Conservation (phyloP, 106 monocot species). For the Posidonia australis region DNA sequence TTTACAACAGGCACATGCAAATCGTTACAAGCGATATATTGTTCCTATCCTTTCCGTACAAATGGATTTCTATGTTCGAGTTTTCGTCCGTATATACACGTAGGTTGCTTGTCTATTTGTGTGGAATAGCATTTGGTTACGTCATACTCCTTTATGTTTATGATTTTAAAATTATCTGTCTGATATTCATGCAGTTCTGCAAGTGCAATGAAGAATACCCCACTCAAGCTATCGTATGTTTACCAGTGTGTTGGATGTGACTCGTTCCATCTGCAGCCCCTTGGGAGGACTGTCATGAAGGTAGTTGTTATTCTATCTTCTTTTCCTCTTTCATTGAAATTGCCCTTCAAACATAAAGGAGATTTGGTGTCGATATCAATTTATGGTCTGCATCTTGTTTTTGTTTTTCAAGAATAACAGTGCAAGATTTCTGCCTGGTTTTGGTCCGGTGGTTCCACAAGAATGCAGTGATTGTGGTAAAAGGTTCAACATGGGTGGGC, state of each 20-base stretch:
- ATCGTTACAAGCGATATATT: slow-evolving; percentile 90
- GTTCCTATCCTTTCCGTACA: slow-evolving; percentile 86
- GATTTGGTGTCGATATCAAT: background rate
- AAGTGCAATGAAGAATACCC: slow-evolving; percentile 78
- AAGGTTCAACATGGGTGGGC: slow-evolving; percentile 89
- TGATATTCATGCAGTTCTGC: slow-evolving; percentile 44
- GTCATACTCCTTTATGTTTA: background rate
- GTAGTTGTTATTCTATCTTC: slow-evolving; percentile 25
- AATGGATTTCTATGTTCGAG: slow-evolving; percentile 97
- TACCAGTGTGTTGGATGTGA: slow-evolving; percentile 94
- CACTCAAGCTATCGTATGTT: slow-evolving; percentile 76
- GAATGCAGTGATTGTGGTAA: slow-evolving; percentile 77
- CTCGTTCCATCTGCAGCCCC: slow-evolving; percentile 84
- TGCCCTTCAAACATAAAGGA: background rate
- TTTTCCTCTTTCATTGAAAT: background rate
- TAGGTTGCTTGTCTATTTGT: slow-evolving; percentile 5
- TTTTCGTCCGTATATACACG: slow-evolving; percentile 96
- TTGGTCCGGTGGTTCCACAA: slow-evolving; percentile 76
- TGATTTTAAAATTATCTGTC: background rate
- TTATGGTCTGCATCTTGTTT: slow-evolving; percentile 4
- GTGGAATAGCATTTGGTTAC: no score
- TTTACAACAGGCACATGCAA: slow-evolving; percentile 82
- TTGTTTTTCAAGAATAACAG: slow-evolving; percentile 48
- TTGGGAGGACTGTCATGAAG: slow-evolving; percentile 76
- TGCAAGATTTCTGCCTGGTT: slow-evolving; percentile 57